These are phyloP conservation scores for Brasilioporus rufonigricans DNA, from an alignment of 768 basidiomycete species.

Conservation along the genomic window DNA sequence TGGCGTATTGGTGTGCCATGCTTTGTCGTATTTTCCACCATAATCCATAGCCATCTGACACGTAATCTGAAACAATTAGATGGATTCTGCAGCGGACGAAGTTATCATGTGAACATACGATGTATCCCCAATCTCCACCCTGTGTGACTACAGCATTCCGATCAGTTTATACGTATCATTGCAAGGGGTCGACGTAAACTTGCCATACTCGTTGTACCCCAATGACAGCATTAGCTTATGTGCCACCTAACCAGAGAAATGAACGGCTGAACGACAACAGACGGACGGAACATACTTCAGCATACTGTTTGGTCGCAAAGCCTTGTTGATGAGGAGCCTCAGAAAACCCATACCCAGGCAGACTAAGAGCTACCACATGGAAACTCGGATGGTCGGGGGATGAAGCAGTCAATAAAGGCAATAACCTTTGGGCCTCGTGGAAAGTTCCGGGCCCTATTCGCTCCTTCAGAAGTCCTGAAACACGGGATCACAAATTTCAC, in stretches of 20 bases:
- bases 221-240: conserved; percentile 49
- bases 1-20: conserved; percentile 46
- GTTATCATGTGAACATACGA: conserved; percentile 25
- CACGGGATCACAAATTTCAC: conserved; percentile 7
- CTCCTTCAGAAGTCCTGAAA: neutral
- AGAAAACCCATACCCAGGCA: conserved; percentile 65
- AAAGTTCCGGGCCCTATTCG: conserved; percentile 52
- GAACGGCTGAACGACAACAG: neutral
- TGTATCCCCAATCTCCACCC: conserved; percentile 48
- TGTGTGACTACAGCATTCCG: conserved; percentile 36
- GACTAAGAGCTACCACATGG: conserved; percentile 57
- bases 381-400: conserved; percentile 50
- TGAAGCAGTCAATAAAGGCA: conserved; percentile 47
- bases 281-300: conserved; percentile 40
- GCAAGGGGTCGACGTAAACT: neutral
- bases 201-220: conserved; percentile 50
- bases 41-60: conserved; percentile 32
- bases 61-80: conserved; percentile 31
- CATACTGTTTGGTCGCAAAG: conserved; percentile 49
- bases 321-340: conserved; percentile 52
- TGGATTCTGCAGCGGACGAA: neutral
- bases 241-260: conserved; percentile 30
- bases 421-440: conserved; percentile 51
- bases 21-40: conserved; percentile 43
- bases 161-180: neutral